Evolutionary conservation across 2,329 filamentous ascomycete genomes (phyloP).

Genomic region (Colletotrichum sidae): DNA sequence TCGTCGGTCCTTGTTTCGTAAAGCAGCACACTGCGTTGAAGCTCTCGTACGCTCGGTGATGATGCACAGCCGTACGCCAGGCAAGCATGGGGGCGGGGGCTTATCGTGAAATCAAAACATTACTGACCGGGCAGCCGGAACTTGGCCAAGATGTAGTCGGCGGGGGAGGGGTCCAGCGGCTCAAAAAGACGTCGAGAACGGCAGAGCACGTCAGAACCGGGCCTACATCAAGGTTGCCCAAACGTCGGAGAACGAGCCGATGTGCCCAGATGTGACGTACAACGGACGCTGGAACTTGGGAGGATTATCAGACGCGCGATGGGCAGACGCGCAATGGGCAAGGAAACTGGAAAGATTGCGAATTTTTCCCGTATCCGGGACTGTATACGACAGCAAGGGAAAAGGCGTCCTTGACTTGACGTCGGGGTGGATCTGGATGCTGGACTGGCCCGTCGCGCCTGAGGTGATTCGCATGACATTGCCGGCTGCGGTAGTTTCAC

Average conservation of each 20-base stretch:
- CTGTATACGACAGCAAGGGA: too few relatives aligned
- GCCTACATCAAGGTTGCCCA: background rate
- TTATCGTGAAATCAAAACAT: too few relatives aligned
- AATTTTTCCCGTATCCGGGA: slow-evolving; percentile 11
- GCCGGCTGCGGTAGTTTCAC: slow-evolving; percentile 26
- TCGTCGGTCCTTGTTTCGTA: too few relatives aligned
- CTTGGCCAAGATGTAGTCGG: too few relatives aligned
- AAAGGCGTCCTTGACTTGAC: slow-evolving; percentile 1
- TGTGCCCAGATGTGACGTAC: slow-evolving; percentile 22
- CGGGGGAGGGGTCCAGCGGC: too few relatives aligned
- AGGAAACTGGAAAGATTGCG: background rate
- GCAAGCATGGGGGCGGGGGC: too few relatives aligned
- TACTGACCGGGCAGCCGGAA: too few relatives aligned
- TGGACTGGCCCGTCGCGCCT: background rate
- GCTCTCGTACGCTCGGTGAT: too few relatives aligned
- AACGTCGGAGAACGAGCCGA: background rate
- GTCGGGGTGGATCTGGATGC: background rate
- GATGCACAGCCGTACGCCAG: too few relatives aligned
- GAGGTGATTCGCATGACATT: slow-evolving; percentile 14
- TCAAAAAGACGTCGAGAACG: too few relatives aligned
- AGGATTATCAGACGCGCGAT: background rate
- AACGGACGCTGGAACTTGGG: background rate
- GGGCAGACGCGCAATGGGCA: background rate
- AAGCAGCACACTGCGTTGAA: too few relatives aligned
- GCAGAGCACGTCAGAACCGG: background rate